phyloP scores from a whole-genome alignment of 106 monocot species.

The Xerophyta viscosa region DNA sequence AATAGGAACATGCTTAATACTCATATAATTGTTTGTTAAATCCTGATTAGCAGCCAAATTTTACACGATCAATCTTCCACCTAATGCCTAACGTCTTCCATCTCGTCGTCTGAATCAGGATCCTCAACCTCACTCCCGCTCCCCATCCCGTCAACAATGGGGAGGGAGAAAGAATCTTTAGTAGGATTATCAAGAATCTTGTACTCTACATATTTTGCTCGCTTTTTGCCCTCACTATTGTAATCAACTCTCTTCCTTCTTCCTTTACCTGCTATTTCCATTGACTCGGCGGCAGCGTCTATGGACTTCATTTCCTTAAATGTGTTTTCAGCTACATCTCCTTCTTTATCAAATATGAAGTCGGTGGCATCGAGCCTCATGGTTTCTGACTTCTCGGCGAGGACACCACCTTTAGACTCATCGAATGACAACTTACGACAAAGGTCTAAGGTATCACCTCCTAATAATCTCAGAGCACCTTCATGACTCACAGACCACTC shows the following conservation, averaged over 20 bases:
- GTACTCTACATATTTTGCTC: constrained; percentile 34
- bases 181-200: constrained; percentile 14
- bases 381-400: constrained; percentile 1
- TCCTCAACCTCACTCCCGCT: constrained; percentile 58
- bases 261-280: constrained; percentile 18
- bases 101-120: constrained; percentile 40
- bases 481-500: constrained; percentile 61
- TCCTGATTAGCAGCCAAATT: too few species aligned
- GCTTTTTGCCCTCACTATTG: constrained; percentile 13
- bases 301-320: constrained; percentile 31
- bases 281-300: constrained; percentile 47
- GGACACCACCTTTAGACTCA: constrained; percentile 12
- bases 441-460: constrained; percentile 22
- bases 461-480: constrained; percentile 36
- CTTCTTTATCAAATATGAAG: constrained; percentile 55
- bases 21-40: too few species aligned
- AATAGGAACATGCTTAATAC: too few species aligned
- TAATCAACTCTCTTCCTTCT: constrained; percentile 35
- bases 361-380: constrained; percentile 32
- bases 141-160: constrained; percentile 8
- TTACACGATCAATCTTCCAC: too few species aligned
- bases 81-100: constrained; percentile 22
- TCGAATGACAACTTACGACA: constrained; percentile 23
- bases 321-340: neutral
- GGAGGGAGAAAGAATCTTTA: constrained; percentile 13